Conservation (phyloP, 805 yeast species). For the Monosporozyma solicola region DNA sequence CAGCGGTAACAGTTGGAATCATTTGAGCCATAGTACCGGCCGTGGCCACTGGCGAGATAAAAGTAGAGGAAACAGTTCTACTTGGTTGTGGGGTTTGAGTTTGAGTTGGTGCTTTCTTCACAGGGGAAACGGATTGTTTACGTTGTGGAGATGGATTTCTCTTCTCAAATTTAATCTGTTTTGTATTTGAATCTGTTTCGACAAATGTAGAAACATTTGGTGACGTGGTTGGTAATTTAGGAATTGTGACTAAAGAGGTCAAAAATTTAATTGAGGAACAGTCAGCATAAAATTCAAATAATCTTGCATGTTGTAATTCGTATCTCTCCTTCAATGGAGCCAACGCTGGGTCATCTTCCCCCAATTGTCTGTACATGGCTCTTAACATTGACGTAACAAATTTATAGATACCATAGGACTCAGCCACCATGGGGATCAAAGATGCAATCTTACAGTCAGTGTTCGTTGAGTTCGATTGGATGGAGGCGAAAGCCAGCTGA, state of each 20-base stretch:
- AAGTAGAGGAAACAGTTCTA: neutral
- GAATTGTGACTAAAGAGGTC: constrained; percentile 55
- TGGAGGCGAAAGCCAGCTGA: constrained; percentile 62
- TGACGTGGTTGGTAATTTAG: constrained; percentile 32
- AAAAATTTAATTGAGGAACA: constrained; percentile 77
- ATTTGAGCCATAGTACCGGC: constrained; percentile 5
- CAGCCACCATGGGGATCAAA: constrained; percentile 82
- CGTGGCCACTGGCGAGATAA: constrained; percentile 5
- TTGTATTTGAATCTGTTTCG: constrained; percentile 15
- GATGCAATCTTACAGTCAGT: constrained; percentile 77
- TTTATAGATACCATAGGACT: constrained; percentile 86
- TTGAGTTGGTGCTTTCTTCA: neutral
- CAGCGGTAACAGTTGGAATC: constrained; percentile 15
- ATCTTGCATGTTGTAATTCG: constrained; percentile 53
- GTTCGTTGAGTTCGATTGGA: constrained; percentile 43
- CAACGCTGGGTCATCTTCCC: constrained; percentile 57
- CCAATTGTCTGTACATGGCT: constrained; percentile 70
- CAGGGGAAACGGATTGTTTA: neutral
- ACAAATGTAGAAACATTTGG: constrained; percentile 25
- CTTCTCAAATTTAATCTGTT: constrained; percentile 11
- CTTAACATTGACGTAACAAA: constrained; percentile 84
- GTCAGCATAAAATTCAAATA: constrained; percentile 82
- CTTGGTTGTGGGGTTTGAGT: neutral
- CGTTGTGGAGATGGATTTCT: constrained; percentile 2
- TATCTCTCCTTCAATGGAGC: constrained; percentile 66